These are phyloP conservation scores for Penstemon barbatus DNA, from an alignment of 257 asterid species.

Conservation along the genomic window DNA sequence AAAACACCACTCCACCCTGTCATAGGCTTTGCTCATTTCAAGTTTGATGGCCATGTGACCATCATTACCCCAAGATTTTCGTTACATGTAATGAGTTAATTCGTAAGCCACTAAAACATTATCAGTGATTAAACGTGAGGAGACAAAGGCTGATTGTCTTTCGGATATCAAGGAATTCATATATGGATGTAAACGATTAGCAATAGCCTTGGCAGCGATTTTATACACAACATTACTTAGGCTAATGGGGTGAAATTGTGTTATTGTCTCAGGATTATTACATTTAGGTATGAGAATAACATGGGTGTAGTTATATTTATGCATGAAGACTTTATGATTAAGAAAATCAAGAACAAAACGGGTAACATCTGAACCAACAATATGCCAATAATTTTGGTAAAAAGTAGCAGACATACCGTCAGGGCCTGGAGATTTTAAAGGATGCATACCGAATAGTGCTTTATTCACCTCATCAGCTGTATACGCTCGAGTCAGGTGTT, in stretches of 20 bases:
- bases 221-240: neutral
- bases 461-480: neutral
- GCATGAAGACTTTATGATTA: neutral
- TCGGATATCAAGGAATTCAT: neutral
- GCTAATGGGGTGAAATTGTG: too few relatives aligned
- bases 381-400: neutral
- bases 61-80: neutral
- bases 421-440: neutral
- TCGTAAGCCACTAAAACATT: neutral
- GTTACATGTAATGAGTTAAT: neutral
- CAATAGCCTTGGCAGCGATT: neutral
- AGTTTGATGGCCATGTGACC: neutral
- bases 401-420: neutral
- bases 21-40: neutral
- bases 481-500: too few relatives aligned
- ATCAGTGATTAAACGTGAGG: neutral
- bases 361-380: neutral
- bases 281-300: too few relatives aligned
- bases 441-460: neutral
- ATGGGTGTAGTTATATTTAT: neutral
- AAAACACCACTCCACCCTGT: neutral
- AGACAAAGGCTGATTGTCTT: neutral
- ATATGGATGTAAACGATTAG: neutral
- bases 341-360: neutral
- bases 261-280: too few relatives aligned